These are phyloP conservation scores for Kodamaea plutei DNA, from an alignment of 1,139 yeast genomes.

Conservation along the genomic window DNA sequence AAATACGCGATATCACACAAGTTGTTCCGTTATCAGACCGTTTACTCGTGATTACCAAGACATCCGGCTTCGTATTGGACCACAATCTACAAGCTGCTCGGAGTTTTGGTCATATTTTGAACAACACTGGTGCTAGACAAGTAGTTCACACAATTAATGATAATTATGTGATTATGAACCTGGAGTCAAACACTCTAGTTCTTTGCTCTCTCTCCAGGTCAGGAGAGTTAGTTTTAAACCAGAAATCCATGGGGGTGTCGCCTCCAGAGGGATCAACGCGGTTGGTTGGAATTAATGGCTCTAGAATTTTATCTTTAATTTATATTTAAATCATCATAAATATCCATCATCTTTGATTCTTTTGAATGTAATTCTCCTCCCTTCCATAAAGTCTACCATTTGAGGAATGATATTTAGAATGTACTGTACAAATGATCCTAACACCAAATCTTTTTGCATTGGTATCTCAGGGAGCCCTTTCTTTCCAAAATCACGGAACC, in stretches of 20 bases:
- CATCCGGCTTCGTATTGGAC: conserved; percentile 2
- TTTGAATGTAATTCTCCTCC: no score
- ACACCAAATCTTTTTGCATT: no score
- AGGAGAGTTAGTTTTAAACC: conserved; percentile 5
- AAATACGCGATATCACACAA: no score
- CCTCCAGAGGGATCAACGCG: conserved; percentile 3
- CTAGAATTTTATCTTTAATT: conserved; percentile 1
- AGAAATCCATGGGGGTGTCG: conserved; percentile 2
- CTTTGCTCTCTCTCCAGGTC: conserved; percentile 3
- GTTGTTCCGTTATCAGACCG: conserved; percentile 6
- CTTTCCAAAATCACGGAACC: no score
- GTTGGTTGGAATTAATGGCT: conserved; percentile 5
- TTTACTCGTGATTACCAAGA: conserved; percentile 5
- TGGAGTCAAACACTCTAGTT: conserved; percentile 5
- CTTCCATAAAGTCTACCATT: no score
- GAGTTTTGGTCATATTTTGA: conserved; percentile 6
- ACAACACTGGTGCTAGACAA: conserved; percentile 6
- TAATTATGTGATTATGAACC: conserved; percentile 5
- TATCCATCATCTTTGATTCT: no score
- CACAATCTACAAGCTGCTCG: not conserved
- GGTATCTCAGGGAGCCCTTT: no score
- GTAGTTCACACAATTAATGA: conserved; percentile 3
- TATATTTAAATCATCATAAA: conserved; percentile 1
- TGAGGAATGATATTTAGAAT: no score
- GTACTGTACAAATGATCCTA: no score